phyloP scores from a whole-genome alignment of 768 basidiomycete species.

The Amanita exitialis region DNA sequence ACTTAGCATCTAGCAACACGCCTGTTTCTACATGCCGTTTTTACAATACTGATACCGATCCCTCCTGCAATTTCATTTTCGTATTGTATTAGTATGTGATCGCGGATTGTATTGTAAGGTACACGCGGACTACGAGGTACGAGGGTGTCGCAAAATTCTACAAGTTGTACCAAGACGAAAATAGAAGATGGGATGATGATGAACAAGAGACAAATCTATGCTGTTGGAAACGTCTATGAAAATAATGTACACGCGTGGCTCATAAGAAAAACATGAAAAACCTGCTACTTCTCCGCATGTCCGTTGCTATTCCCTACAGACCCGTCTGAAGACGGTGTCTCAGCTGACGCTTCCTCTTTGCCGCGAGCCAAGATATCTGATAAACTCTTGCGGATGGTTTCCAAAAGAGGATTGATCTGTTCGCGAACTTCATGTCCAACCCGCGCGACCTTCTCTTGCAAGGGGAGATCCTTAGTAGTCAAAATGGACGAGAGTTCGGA shows the following conservation, averaged over 20 bases:
- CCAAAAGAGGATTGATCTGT: constrained; percentile 52
- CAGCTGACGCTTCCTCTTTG: constrained; percentile 8
- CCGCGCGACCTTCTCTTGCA: constrained; percentile 53
- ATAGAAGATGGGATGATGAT: not conserved
- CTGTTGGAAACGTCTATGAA: not conserved
- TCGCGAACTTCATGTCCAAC: constrained; percentile 49
- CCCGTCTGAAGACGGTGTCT: constrained; percentile 11
- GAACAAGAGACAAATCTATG: constrained; percentile 3
- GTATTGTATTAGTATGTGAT: not conserved
- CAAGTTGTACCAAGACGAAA: not conserved
- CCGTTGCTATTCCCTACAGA: not conserved
- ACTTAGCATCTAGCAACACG: not conserved
- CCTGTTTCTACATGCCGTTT: too few species aligned
- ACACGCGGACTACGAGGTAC: too few species aligned
- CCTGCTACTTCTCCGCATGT: not conserved
- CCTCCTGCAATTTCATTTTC: not conserved
- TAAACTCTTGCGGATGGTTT: constrained; percentile 33
- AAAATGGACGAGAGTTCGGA: constrained; percentile 45
- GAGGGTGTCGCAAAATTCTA: too few species aligned
- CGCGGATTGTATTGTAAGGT: not conserved
- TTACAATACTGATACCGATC: too few species aligned
- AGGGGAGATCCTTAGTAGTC: constrained; percentile 39
- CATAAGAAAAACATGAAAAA: not conserved
- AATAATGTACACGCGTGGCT: not conserved
- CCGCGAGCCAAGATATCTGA: constrained; percentile 25